Evolutionary conservation across 2,329 filamentous ascomycete species (phyloP).

Genomic region (Colletotrichum incanum): DNA sequence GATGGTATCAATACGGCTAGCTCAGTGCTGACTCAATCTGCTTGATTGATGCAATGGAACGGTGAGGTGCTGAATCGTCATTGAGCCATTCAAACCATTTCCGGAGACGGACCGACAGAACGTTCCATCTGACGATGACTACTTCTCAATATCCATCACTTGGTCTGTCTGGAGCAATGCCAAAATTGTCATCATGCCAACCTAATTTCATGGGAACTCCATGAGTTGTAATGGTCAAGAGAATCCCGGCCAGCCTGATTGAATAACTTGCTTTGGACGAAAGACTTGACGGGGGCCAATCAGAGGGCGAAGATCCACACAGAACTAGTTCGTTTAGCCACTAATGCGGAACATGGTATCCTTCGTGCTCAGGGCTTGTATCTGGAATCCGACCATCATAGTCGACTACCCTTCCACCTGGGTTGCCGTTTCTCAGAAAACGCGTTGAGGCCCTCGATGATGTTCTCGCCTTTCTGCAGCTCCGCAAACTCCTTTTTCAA

Average conservation of each 20-base stretch:
- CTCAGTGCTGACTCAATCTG: constrained; percentile 3
- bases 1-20: constrained; percentile 13
- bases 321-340: constrained; percentile 11
- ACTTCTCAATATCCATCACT: neutral
- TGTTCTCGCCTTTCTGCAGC: constrained; percentile 50
- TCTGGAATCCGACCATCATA: constrained; percentile 39
- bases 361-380: neutral
- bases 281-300: neutral
- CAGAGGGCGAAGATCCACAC: neutral
- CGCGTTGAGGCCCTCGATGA: constrained; percentile 49
- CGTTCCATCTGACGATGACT: neutral
- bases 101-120: constrained; percentile 1
- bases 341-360: neutral
- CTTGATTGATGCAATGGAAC: neutral
- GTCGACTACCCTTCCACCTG: constrained; percentile 48
- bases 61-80: neutral
- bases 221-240: neutral
- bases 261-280: constrained; percentile 13
- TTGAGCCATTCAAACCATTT: neutral
- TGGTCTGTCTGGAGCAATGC: neutral
- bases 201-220: neutral
- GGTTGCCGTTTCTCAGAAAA: constrained; percentile 51
- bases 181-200: neutral
- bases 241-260: neutral
- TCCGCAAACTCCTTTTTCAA: constrained; percentile 51